Evolutionary conservation across 2,329 filamentous ascomycete genomes (phyloP), one percentile per base, ranked within the genome.

Genomic region (Epichloe uncinata): DNA sequence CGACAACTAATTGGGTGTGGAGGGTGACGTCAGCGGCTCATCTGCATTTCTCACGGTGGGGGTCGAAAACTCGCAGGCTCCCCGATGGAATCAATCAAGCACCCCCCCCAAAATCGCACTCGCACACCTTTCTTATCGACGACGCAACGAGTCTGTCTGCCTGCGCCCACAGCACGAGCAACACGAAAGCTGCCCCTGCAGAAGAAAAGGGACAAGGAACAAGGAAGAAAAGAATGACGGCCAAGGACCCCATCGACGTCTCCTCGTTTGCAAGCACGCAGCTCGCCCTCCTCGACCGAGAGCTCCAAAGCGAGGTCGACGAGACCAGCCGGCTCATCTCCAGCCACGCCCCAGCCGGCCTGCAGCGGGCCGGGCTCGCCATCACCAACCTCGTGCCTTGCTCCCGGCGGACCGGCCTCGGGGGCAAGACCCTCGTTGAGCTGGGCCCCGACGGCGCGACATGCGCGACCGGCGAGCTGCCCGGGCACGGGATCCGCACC

Each of bases 361-460:
- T 94, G 12, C 79, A 87, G 61, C 81, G 84, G 52, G 85, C 85
- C 5, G 87, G 87, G n/a, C 74, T 88, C 40, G 87, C 87, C 34
- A 73, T 93, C 58, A 79, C 81, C 15, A 91, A 90, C 65, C 78
- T 97, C 8, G 70, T 78, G 34, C 71, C 95, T 35, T 72, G 77
- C 11, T 83, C 85, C 16, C 85, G 86, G 62, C 83, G 90, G 33
- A 98, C 93, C 0, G 93, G 93, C 0, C 73, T 96, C 37, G 93
- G 90, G 15, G 93, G 93, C n/a, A 86, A 88, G 55, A 88, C 87
- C 0, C 84, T 98, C 2, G 71, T 96, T 3, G 90, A 96, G 64
- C 79, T 98, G 1, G 69, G 70, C 15, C 72, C 80, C 0, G 91
- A 96, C 60, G 69, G 78, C n/a, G 85, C 88, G 0, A 77, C 84